Base-by-base conservation (phyloP, 1,284 basidiomycete species). In the Trametes hirsuta region DNA sequence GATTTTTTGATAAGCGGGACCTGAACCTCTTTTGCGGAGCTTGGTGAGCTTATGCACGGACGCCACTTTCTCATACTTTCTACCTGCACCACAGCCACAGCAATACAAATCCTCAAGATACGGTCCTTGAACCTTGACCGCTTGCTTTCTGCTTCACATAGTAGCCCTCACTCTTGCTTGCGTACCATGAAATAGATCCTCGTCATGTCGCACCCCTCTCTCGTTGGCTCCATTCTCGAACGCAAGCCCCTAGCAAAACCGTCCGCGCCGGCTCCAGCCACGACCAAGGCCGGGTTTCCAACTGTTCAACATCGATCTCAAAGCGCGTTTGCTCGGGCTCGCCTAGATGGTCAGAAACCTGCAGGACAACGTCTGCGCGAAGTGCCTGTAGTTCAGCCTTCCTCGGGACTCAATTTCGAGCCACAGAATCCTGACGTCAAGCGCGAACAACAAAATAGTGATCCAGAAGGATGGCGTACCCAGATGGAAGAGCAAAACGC, bases 141-240 rank as follows among this genome's bases (percentile, higher is more conserved):
- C 42, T 50, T 40, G 18, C 34, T 24, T 30, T 36, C 15, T 50
- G 22, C 47, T n/a, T 9, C 35, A 21, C 9, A 18, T 18, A 18
- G 18, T 18, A 18, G 18, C 18, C 18, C 10, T 22, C 18, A 12
- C 18, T 25, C 22, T 25, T 30, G 6, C 12, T 25, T 58, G 44
- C 44, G 12, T 22, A 18, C 9, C 4, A 52, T 52, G 56, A 49
- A n/a, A 47, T 52, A 52, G 39, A 34, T 5, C 8, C 39, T 3
- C 30, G 11, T 15, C 25, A 65, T 65, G 64, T 22, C 65, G 25
- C 62, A 66, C 18, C 37, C 59, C 4, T 65, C 69, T 18, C 72
- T 87, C 39, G 73, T 88, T 37, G 86, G 87, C 22, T 82, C 85
- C 5, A 81, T 88, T 2, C 70, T 85, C 52, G 86, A 88, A 71